Evolutionary conservation across 2,329 filamentous ascomycete species (phyloP).

Genomic region (Zarea fungicola): DNA sequence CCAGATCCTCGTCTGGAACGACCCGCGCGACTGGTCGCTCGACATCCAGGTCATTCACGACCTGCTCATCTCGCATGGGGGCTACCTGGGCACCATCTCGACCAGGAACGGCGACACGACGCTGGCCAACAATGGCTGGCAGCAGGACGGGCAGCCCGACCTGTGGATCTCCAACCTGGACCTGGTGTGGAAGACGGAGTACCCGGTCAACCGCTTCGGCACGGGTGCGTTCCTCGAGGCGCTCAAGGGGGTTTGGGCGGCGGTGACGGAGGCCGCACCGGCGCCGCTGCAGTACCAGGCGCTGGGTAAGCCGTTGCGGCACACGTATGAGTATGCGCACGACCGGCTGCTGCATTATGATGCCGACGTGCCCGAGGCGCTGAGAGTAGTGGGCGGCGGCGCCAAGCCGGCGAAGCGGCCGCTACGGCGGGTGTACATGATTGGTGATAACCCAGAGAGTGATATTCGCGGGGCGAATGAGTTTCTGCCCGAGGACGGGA

Average conservation of each 20-base stretch:
- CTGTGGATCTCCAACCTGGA: constrained; percentile 90
- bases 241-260: constrained; percentile 72
- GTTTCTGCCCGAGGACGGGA: constrained; percentile 61
- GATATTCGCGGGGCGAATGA: constrained; percentile 86
- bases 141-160: constrained; percentile 71
- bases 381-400: constrained; percentile 14
- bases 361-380: constrained; percentile 22
- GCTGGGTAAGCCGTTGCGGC: constrained; percentile 75
- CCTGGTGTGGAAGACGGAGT: constrained; percentile 79
- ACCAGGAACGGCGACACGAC: constrained; percentile 59
- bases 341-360: constrained; percentile 60
- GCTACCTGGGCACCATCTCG: constrained; percentile 76
- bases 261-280: constrained; percentile 58
- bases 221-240: constrained; percentile 88
- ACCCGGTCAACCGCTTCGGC: constrained; percentile 80
- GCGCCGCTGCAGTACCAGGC: constrained; percentile 52
- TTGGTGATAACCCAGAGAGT: constrained; percentile 84
- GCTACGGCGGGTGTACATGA: constrained; percentile 83
- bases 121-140: constrained; percentile 72
- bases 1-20: constrained; percentile 90
- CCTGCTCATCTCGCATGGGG: constrained; percentile 70
- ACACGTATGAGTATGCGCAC: constrained; percentile 75
- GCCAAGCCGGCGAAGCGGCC: constrained; percentile 46
- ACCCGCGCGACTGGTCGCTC: constrained; percentile 92
- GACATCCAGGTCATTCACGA: constrained; percentile 83